A percentile compares a stretch with the other conserved stretches of the same genome.
Conservation (phyloP, 2,329 filamentous ascomycete species). For the Pseudogymnoascus sp. region DNA sequence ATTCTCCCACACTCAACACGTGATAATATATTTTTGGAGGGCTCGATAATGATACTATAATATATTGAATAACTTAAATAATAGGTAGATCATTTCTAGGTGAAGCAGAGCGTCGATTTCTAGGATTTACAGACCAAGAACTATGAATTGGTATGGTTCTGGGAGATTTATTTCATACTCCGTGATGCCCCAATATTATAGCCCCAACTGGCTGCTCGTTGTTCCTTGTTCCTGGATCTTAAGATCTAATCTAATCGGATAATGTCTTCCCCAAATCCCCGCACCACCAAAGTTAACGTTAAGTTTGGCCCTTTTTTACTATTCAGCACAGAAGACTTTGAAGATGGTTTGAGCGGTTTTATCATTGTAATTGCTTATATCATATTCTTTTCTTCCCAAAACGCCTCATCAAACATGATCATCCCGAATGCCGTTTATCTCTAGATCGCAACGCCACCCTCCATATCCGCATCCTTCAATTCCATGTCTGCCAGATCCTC, state of each 20-base stretch:
- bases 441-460: conserved; percentile 1
- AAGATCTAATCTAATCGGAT: conserved; percentile 1
- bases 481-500: conserved; percentile 23
- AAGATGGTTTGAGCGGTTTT: neutral
- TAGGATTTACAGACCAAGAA: neutral
- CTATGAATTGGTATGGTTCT: neutral
- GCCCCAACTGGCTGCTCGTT: neutral
- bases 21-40: neutral
- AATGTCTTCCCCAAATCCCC: neutral
- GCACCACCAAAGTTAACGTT: neutral
- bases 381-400: conserved; percentile 7
- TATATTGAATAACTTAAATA: neutral
- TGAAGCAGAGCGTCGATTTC: neutral
- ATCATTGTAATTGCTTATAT: conserved; percentile 5
- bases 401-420: conserved; percentile 2
- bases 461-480: conserved; percentile 15
- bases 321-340: neutral
- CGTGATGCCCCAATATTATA: neutral
- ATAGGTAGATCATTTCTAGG: neutral
- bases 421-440: conserved; percentile 5
- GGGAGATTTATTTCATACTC: neutral
- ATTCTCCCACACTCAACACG: neutral
- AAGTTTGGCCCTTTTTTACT: neutral
- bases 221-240: neutral
- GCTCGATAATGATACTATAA: neutral